Evolutionary conservation across 164 flowering plant genomes (phyloP), one percentile per base, ranked within the genome.

Genomic region (Chloranthus sessilifolius): DNA sequence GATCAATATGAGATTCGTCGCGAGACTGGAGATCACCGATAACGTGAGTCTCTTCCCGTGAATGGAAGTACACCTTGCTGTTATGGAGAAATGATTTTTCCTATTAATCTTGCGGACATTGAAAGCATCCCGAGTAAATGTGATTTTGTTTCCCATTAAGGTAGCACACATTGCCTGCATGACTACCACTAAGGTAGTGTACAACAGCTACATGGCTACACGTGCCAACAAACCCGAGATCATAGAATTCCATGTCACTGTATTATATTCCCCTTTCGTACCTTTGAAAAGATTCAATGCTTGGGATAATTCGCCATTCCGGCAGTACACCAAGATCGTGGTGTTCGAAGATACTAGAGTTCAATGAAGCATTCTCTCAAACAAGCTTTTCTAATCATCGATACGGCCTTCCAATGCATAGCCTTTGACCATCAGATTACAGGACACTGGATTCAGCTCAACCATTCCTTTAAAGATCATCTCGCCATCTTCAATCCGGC

Each of bases 161-260:
- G n/a, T n/a, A n/a, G n/a, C n/a, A n/a, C n/a, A n/a, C n/a, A n/a
- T n/a, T n/a, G n/a, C n/a, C n/a, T n/a, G n/a, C n/a, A n/a, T n/a
- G n/a, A n/a, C n/a, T n/a, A n/a, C n/a, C n/a, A n/a, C n/a, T n/a
- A n/a, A n/a, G n/a, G n/a, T n/a, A n/a, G n/a, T n/a, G n/a, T n/a
- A n/a, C n/a, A n/a, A n/a, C n/a, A n/a, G n/a, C n/a, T n/a, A n/a
- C n/a, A n/a, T n/a, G n/a, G n/a, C n/a, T n/a, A n/a, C n/a, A n/a
- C n/a, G n/a, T n/a, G n/a, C n/a, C n/a, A n/a, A n/a, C n/a, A n/a
- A 79, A 42, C 85, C 77, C 2, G 95, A 77, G 10, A 85, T 75
- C 81, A 83, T 81, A 5, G 85, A 73, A 56, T 81, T 86, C 95
- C 90, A 85, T n/a, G 83, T 79, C 34, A 79, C 77, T 19, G 82